phyloP scores from a whole-genome alignment of 192 early-diverging fungal species.

The Chytriomyces hyalinus region DNA sequence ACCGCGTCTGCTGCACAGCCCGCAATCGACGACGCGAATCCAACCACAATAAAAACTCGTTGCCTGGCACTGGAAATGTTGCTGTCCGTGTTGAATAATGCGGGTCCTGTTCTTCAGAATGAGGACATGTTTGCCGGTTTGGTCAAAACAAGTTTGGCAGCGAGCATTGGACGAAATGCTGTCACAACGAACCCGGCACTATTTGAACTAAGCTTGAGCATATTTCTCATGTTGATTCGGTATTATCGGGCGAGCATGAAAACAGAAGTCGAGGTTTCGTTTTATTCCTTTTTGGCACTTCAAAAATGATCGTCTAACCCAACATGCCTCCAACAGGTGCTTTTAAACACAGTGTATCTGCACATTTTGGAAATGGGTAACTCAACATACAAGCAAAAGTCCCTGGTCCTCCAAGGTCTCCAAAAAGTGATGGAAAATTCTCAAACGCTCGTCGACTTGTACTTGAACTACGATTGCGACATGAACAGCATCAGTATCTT shows the following conservation, averaged over 20 bases:
- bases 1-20: constrained; percentile 25
- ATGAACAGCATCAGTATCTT: background rate
- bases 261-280: constrained; percentile 60
- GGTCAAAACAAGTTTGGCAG: constrained; percentile 48
- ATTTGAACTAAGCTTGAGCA: constrained; percentile 62
- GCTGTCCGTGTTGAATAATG: constrained; percentile 57
- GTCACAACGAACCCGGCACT: constrained; percentile 60
- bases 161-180: constrained; percentile 61
- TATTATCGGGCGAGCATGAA: constrained; percentile 57
- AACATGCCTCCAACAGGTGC: constrained; percentile 18
- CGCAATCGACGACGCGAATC: constrained; percentile 50
- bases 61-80: constrained; percentile 62
- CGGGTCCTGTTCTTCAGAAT: constrained; percentile 52
- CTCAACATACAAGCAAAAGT: constrained; percentile 61
- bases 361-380: constrained; percentile 70
- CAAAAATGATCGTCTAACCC: background rate
- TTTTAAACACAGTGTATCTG: constrained; percentile 62
- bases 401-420: constrained; percentile 58
- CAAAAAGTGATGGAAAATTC: constrained; percentile 62
- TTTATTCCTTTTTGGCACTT: constrained; percentile 41
- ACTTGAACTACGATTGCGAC: constrained; percentile 56
- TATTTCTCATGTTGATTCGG: constrained; percentile 62
- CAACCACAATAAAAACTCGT: constrained; percentile 43
- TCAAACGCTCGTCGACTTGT: constrained; percentile 63
- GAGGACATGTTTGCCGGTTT: constrained; percentile 52